Evolutionary conservation across 2,329 filamentous ascomycete genomes (phyloP).

Genomic region (Hortaea sp.): DNA sequence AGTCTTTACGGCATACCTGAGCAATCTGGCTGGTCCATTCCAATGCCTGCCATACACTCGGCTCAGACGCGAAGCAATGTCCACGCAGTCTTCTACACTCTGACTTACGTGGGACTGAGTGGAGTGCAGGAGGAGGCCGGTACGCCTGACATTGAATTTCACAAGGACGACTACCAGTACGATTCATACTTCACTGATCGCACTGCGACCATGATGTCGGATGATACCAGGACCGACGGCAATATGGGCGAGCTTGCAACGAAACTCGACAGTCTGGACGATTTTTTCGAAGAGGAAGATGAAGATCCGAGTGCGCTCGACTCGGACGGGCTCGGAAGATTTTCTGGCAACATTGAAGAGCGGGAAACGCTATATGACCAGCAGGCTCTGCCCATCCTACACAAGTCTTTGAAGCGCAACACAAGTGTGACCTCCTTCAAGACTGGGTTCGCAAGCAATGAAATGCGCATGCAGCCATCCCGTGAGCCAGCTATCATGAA

Average conservation of each 20-base stretch:
- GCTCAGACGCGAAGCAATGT: constrained; percentile 82
- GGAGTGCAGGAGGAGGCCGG: constrained; percentile 48
- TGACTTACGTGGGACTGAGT: constrained; percentile 27
- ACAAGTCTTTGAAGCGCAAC: constrained; percentile 65
- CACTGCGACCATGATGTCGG: constrained; percentile 86
- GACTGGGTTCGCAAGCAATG: constrained; percentile 65
- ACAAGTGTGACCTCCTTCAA: constrained; percentile 70
- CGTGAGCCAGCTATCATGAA: constrained; percentile 44
- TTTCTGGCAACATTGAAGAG: constrained; percentile 38
- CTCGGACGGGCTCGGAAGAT: constrained; percentile 8
- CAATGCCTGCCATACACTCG: constrained; percentile 82
- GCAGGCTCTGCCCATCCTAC: constrained; percentile 79
- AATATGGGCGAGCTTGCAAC: constrained; percentile 73
- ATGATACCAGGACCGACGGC: constrained; percentile 61
- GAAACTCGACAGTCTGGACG: constrained; percentile 45
- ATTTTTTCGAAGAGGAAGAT: constrained; percentile 45
- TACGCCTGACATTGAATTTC: constrained; percentile 85
- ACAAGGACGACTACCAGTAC: constrained; percentile 76
- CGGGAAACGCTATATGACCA: constrained; percentile 84
- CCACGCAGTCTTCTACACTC: constrained; percentile 87
- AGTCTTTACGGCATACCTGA: constrained; percentile 96
- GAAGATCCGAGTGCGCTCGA: constrained; percentile 21
- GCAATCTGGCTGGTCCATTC: constrained; percentile 90
- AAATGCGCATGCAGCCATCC: constrained; percentile 47
- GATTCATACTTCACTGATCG: constrained; percentile 65